Conservation (phyloP, 2,329 filamentous ascomycete species). For the Trichoderma oligosporum region DNA sequence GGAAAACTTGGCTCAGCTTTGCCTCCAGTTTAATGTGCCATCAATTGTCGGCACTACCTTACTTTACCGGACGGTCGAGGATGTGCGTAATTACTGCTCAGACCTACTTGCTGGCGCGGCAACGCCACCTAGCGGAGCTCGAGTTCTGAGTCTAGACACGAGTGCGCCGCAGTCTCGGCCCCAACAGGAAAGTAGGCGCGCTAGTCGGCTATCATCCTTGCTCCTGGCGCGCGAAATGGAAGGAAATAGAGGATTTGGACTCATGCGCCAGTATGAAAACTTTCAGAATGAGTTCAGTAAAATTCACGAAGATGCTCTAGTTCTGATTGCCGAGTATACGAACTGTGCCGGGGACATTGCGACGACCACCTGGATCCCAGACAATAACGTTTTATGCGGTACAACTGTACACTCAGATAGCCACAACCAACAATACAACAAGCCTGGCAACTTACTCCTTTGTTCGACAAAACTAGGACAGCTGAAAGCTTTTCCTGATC, state of each 20-base stretch:
- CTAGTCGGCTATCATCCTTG: conserved; percentile 37
- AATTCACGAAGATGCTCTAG: conserved; percentile 49
- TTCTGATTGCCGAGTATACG: conserved; percentile 52
- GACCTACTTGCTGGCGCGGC: conserved; percentile 29
- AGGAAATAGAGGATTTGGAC: conserved; percentile 43
- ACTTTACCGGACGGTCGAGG: conserved; percentile 26
- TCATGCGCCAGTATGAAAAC: conserved; percentile 41
- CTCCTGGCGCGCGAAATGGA: conserved; percentile 48
- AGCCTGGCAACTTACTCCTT: conserved; percentile 57
- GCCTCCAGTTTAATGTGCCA: conserved; percentile 25
- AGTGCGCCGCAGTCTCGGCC: neutral
- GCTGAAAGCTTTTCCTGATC: conserved; percentile 52
- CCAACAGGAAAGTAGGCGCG: conserved; percentile 19
- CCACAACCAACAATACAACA: conserved; percentile 64
- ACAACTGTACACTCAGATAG: conserved; percentile 60
- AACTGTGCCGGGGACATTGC: conserved; percentile 60
- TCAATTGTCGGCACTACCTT: conserved; percentile 25
- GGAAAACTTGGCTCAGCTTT: conserved; percentile 24
- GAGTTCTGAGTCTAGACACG: conserved; percentile 29
- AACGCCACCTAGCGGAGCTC: conserved; percentile 15
- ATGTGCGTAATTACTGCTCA: conserved; percentile 32
- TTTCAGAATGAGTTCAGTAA: conserved; percentile 45
- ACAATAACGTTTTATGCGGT: conserved; percentile 56
- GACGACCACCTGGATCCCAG: conserved; percentile 54
- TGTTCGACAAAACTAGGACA: conserved; percentile 46